Base-by-base conservation (phyloP, 306 rosid genomes). In the Vigna reflexopilosa region DNA sequence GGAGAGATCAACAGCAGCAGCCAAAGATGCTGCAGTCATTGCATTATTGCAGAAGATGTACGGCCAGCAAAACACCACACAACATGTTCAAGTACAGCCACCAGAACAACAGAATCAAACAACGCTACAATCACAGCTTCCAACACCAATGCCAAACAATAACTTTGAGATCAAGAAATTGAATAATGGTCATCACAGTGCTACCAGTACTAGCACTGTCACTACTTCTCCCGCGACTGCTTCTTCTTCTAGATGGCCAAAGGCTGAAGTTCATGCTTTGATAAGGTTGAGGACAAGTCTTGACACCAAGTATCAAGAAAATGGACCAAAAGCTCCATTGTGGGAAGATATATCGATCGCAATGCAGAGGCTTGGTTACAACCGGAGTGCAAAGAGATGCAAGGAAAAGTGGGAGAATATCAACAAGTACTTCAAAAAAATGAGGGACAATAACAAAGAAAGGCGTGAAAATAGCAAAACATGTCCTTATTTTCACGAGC, bases 361-460 rank as follows among this genome's bases (percentile, higher is more conserved):
- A 9, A 89, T 93, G 93, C 81, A 62, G 49, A 84, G 75, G 67
- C 62, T 86, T 24, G 98, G 96, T 5, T 93, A 87, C 72, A 75
- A 76, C 14, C 45, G 96, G 45, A 93, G 77, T 47, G 24, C 97
- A 0, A 93, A 86, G 85, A 89, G 96, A 52, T 93, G 97, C 87
- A 93, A 93, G 48, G 96, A 93, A 86, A 93, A 93, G 26, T 93
- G 98, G 94, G 96, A 93, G 81, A 93, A 90, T 81, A 93, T 93
- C 52, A 93, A 90, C 91, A 90, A 90, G 83, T 93, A 93, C 85
- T 93, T 83, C 89, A 93, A 93, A 89, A 93, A 88, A 78, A 90
- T 93, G 70, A 93, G 83, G 79, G 94, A 88, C 20, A 86, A 85
- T n/a, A 85, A 70, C 84, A 89, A 81, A 67, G 75, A 73, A 17